Base-by-base conservation (phyloP, 1,284 basidiomycete species). In the Salmacisia buchloeana region DNA sequence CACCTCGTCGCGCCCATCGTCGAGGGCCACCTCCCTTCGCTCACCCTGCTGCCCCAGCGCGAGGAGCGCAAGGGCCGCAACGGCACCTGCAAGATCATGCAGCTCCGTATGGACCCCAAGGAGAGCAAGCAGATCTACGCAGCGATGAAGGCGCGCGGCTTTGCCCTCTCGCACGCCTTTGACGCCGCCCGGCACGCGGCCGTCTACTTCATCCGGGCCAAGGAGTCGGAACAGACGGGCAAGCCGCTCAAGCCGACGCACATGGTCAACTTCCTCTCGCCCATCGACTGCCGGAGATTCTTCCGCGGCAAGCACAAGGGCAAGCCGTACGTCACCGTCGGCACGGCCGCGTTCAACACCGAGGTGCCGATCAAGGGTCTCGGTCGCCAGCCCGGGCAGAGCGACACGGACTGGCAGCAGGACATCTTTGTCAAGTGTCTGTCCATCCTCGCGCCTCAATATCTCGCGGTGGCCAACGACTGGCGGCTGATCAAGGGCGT, bases 211-310 rank as follows among this genome's bases (percentile, higher is more conserved):
- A 36, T 59, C 15, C 58, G 58, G 12, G 31, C 58, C 25, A 29
- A 39, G 39, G 58, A 39, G 33, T 34, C 58, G 25, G 39, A 35
- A 15, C 35, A 34, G 35, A 27, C 58, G 13, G 58, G 38, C 3
- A 21, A 39, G 35, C 33, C 33, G 18, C 35, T 59, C 58, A 27
- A 59, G 35, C 13, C 15, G 23, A 59, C 58, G n/a, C 58, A 59
- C 58, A 59, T 59, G 18, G 35, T 59, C 35, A 59, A 59, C 58
- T 59, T 59, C 35, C 18, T 59, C n/a, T 38, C 35, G 9, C 58
- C 58, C 21, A 43, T 59, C 35, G 38, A 59, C 58, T 59, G 25
- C 38, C 18, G 58, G 4, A 34, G 38, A 15, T 59, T 36, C 39
- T 59, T 59, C 58, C 33, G 35, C 13, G 35, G 39, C 5, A 38